phyloP scores from a whole-genome alignment of 139 green algal species.

The Astrephomene gubernaculifera region DNA sequence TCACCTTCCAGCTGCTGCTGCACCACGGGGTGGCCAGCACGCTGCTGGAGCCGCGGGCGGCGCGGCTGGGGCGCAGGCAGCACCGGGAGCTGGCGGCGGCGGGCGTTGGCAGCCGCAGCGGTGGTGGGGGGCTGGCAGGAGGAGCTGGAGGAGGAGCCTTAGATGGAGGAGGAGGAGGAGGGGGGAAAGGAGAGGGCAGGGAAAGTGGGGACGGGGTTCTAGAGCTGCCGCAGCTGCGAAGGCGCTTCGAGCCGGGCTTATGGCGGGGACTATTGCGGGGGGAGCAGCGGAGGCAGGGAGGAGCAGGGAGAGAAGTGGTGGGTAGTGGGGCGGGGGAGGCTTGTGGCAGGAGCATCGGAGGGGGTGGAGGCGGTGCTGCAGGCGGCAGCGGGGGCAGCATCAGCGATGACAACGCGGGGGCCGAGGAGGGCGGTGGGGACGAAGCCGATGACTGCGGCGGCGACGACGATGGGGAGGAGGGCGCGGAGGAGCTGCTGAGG shows the following conservation, averaged over 20 bases:
- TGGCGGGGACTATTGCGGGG: neutral
- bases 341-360: neutral
- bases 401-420: neutral
- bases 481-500: neutral
- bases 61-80: constrained; percentile 62
- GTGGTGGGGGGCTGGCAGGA: neutral
- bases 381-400: neutral
- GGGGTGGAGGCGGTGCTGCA: neutral
- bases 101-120: neutral
- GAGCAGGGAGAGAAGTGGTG: neutral
- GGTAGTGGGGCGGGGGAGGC: neutral
- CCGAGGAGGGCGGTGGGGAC: neutral
- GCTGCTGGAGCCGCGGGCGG: constrained; percentile 73
- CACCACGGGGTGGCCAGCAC: constrained; percentile 59
- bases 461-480: neutral
- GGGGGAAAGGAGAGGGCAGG: neutral
- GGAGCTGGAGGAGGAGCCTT: neutral
- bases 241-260: constrained; percentile 8
- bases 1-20: constrained; percentile 73
- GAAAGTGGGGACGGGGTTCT: neutral
- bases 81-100: neutral
- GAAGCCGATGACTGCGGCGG: neutral
- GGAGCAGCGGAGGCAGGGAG: neutral
- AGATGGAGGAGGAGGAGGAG: neutral
- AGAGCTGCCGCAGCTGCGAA: constrained; percentile 26